Evolutionary conservation across 495 filamentous ascomycete species (phyloP).

Genomic region (Neurospora sp.): DNA sequence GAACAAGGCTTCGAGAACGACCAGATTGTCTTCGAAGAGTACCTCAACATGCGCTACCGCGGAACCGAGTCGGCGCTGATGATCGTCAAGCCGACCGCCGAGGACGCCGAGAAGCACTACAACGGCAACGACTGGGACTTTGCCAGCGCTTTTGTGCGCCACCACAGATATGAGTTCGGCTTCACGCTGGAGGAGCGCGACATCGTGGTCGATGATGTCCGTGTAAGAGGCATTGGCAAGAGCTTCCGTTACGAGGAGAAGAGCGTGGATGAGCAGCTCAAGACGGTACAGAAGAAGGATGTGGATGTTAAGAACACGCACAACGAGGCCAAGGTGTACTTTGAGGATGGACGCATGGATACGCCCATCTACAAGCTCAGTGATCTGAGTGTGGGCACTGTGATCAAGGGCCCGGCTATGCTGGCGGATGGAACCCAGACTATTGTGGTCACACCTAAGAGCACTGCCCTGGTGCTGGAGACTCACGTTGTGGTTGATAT

Average conservation of each 20-base stretch:
- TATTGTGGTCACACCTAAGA: conserved; percentile 77
- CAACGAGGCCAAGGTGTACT: conserved; percentile 52
- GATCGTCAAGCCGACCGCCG: conserved; percentile 56
- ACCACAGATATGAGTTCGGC: conserved; percentile 90
- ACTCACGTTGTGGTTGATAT: conserved; percentile 69
- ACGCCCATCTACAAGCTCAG: conserved; percentile 82
- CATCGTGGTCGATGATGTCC: conserved; percentile 87
- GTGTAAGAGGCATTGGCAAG: conserved; percentile 79
- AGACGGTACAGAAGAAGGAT: conserved; percentile 44
- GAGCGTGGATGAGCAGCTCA: conserved; percentile 71
- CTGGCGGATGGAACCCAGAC: conserved; percentile 94
- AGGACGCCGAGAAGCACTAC: conserved; percentile 48
- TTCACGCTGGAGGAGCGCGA: conserved; percentile 84
- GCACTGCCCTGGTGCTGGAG: conserved; percentile 61
- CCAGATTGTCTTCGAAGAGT: conserved; percentile 73
- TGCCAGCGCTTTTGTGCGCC: conserved; percentile 69
- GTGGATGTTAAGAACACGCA: conserved; percentile 46
- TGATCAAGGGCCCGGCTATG: conserved; percentile 76
- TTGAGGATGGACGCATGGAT: conserved; percentile 62
- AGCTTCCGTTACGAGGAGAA: conserved; percentile 70
- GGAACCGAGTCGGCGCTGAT: conserved; percentile 84
- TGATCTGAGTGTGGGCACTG: conserved; percentile 65
- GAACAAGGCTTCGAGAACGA: conserved; percentile 68
- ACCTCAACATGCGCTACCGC: conserved; percentile 81
- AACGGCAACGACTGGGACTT: conserved; percentile 65